Base-by-base conservation (phyloP, 768 basidiomycete genomes). In the Tephrocybe sp. region DNA sequence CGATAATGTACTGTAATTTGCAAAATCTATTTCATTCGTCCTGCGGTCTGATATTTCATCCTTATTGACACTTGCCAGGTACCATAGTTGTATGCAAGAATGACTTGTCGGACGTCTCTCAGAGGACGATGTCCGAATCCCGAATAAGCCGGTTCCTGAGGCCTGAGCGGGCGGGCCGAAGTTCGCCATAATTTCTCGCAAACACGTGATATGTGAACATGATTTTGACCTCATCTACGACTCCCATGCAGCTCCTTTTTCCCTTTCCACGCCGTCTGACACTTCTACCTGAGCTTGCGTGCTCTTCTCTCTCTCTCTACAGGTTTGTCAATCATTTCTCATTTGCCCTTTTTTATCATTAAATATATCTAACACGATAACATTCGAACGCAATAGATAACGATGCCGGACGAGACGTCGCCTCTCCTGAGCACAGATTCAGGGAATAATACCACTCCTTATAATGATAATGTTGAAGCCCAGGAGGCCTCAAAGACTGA, bases 391-490 rank as follows among this genome's bases (percentile, higher is more conserved):
- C 30, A 16, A 28, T 47, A 38, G 49, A 39, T 39, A 34, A 21
- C 31, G 44, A 72, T 70, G 69, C 35, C 67, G 3, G 59, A 70
- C 53, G 73, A 74, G 41, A 68, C 60, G 7, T 66, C 71, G 9
- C 64, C 66, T 35, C 63, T 74, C 9, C 60, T 73, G 7, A 35
- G 9, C 12, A n/a, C 39, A 7, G 42, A 57, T 13, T 31, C 37
- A 1, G 52, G n/a, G n/a, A n/a, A 41, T 11, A 19, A 43, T 1
- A 26, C 42, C 36, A 31, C 54, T 35, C 48, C 36, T 15, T 60
- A 63, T 34, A 51, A 35, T 19, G 54, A 34, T 9, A 32, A 43
- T 16, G 52, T 41, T 21, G 46, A 46, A 9, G 57, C 62, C 11
- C 27, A 39, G 3, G 60, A 52, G 15, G 24, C 38, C 1, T 26